Percentiles rank a stretch among this genome's conserved stretches.
phyloP scores from a whole-genome alignment of 148 eudicot species.

The Camellia japonica region DNA sequence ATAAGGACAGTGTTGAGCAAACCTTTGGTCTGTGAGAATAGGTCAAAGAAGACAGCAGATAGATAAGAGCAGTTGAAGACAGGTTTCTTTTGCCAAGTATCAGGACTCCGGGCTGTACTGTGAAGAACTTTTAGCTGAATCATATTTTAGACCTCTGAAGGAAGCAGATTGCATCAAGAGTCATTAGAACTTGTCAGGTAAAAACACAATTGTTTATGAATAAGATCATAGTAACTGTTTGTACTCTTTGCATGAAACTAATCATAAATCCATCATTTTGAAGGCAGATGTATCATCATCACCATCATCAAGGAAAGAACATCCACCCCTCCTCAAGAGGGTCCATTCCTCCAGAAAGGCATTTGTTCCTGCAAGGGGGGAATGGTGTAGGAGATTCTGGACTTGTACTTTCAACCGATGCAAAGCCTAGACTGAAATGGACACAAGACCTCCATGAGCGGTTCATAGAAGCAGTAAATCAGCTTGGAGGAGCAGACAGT shows the following conservation, averaged over 20 bases:
- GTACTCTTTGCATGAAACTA: conserved; percentile 25
- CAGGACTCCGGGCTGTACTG: conserved; percentile 3
- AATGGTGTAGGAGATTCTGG: conserved; percentile 63
- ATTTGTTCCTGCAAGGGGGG: conserved; percentile 69
- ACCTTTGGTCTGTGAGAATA: conserved; percentile 30
- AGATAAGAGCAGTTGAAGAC: conserved; percentile 28
- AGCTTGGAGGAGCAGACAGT: conserved; percentile 98
- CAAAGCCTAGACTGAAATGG: conserved; percentile 94
- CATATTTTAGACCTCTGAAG: conserved; percentile 1
- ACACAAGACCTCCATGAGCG: conserved; percentile 87
- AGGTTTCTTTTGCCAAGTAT: conserved; percentile 22
- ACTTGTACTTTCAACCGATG: conserved; percentile 88
- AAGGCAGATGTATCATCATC: conserved; percentile 55
- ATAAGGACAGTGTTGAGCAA: conserved; percentile 51
- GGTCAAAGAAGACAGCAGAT: conserved; percentile 22
- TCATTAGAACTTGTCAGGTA: conserved; percentile 6
- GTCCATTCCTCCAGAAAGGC: conserved; percentile 62
- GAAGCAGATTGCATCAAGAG: conserved; percentile 8
- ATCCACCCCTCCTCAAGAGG: conserved; percentile 53
- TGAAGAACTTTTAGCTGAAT: neutral
- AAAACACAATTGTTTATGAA: conserved; percentile 1
- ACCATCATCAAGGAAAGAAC: conserved; percentile 52
- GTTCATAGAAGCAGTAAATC: conserved; percentile 85
- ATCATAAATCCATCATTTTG: conserved; percentile 23
- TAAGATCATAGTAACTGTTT: neutral